Conservation (phyloP, 352 stramenopile species). For the Globisporangium cystogenes region DNA sequence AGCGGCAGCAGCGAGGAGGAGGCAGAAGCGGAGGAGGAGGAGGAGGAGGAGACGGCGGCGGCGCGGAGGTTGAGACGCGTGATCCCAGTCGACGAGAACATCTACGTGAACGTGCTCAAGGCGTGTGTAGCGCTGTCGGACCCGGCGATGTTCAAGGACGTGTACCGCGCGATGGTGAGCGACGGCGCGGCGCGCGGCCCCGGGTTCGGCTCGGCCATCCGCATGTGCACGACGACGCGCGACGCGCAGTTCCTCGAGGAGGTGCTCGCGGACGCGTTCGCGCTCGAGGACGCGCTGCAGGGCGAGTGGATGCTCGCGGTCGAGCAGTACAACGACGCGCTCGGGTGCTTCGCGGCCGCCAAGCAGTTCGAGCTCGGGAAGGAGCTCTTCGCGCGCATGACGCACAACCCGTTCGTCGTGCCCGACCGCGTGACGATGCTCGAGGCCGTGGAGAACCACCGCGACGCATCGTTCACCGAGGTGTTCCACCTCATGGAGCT, state of each 20-base stretch:
- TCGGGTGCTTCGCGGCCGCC: conserved; percentile 57
- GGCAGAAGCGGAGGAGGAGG: neutral
- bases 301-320: conserved; percentile 53
- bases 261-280: conserved; percentile 50
- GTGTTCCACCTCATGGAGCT: conserved; percentile 66
- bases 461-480: conserved; percentile 47
- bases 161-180: conserved; percentile 46
- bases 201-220: conserved; percentile 65
- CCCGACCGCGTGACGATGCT: conserved; percentile 76
- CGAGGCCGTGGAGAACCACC: conserved; percentile 69
- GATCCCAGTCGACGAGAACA: conserved; percentile 57
- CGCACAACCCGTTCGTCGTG: conserved; percentile 42
- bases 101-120: conserved; percentile 75
- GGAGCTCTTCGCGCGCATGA: conserved; percentile 58
- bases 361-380: conserved; percentile 41
- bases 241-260: conserved; percentile 52
- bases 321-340: conserved; percentile 74
- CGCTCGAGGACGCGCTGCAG: conserved; percentile 30
- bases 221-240: conserved; percentile 42
- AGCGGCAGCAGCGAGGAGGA: neutral
- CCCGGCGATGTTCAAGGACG: conserved; percentile 34
- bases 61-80: no score
- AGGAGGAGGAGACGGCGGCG: neutral
- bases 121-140: conserved; percentile 33
- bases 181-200: conserved; percentile 43